A percentile compares a stretch with the other conserved stretches of the same genome.
Conservation (phyloP, 768 basidiomycete species). For the Hemileccinum rubropunctum region DNA sequence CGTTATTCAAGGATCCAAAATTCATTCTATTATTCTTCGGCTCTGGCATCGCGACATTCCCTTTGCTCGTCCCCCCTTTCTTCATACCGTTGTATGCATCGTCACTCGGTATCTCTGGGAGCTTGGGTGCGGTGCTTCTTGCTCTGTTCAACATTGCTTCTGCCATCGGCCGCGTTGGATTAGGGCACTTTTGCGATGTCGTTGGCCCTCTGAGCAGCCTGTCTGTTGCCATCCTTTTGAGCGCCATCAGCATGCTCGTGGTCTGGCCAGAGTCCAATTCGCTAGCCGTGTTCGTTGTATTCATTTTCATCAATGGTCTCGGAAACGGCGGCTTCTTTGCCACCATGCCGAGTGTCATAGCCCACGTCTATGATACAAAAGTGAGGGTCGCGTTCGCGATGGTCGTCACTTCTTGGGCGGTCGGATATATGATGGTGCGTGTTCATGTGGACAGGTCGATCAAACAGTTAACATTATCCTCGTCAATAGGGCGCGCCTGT, state of each 20-base stretch:
- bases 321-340: constrained; percentile 35
- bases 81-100: constrained; percentile 36
- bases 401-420: constrained; percentile 31
- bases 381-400: constrained; percentile 34
- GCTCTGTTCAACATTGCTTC: constrained; percentile 35
- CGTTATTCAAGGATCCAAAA: constrained; percentile 29
- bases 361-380: constrained; percentile 29
- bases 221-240: constrained; percentile 25
- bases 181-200: constrained; percentile 28
- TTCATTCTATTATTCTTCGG: constrained; percentile 30
- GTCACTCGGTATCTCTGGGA: constrained; percentile 23
- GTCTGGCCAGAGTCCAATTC: constrained; percentile 30
- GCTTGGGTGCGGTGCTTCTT: constrained; percentile 28
- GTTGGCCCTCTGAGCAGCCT: constrained; percentile 32
- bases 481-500: constrained; percentile 26
- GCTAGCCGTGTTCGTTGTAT: constrained; percentile 22
- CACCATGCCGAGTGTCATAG: constrained; percentile 32
- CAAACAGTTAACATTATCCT: neutral
- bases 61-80: constrained; percentile 35
- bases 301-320: constrained; percentile 27
- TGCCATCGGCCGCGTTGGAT: constrained; percentile 31
- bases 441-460: neutral
- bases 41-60: constrained; percentile 34
- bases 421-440: constrained; percentile 28
- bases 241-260: constrained; percentile 29